phyloP scores from a whole-genome alignment of 2,329 filamentous ascomycete genomes.

The Monosporascus sp. region DNA sequence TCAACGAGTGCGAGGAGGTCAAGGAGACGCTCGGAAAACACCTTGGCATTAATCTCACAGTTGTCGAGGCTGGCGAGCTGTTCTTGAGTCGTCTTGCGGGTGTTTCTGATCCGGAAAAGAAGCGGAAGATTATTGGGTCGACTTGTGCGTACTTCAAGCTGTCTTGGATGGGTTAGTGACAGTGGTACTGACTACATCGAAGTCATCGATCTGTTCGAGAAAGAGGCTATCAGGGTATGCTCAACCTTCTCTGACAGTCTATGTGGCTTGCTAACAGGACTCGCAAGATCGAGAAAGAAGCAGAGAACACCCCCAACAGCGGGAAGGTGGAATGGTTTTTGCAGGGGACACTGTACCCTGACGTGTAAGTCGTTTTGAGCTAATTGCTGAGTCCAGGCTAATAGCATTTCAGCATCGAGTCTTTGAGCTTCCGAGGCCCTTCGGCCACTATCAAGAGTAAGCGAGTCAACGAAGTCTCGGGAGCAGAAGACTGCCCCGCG shows the following conservation, averaged over 20 bases:
- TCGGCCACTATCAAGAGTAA: constrained; percentile 44
- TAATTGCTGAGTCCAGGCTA: background rate
- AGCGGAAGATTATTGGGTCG: constrained; percentile 84
- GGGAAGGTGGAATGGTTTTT: constrained; percentile 81
- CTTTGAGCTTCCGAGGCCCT: constrained; percentile 42
- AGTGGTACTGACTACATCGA: constrained; percentile 8
- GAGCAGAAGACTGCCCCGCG: background rate
- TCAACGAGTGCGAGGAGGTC: constrained; percentile 79
- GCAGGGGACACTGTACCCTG: constrained; percentile 74
- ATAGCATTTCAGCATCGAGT: constrained; percentile 39
- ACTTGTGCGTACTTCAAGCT: constrained; percentile 36
- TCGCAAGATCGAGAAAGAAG: constrained; percentile 59
- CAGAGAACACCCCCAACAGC: constrained; percentile 59
- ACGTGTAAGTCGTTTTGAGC: constrained; percentile 14
- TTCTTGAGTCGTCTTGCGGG: constrained; percentile 77
- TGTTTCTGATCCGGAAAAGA: constrained; percentile 74
- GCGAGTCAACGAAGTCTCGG: background rate
- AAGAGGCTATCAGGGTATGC: constrained; percentile 51
- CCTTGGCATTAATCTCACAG: constrained; percentile 84
- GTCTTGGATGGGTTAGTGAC: constrained; percentile 5
- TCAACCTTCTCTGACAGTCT: background rate
- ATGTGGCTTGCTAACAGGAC: background rate
- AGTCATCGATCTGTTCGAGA: constrained; percentile 80
- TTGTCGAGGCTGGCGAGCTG: constrained; percentile 70
- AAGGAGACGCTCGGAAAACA: constrained; percentile 73